These are phyloP conservation scores for Eurotiales sp. DNA, from an alignment of 2,329 filamentous ascomycete genomes.

Conservation along the genomic window DNA sequence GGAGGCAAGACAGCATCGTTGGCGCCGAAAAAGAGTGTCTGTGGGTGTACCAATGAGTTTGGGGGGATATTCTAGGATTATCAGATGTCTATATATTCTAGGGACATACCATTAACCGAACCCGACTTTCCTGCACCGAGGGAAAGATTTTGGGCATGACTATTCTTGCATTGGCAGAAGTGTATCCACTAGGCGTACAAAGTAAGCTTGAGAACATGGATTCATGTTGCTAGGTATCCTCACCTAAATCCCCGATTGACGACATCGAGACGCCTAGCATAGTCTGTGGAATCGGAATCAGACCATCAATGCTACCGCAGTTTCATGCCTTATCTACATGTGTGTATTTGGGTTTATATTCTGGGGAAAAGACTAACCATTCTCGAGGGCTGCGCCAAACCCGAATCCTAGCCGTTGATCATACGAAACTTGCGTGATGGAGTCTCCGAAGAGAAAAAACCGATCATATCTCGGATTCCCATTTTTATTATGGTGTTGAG, in stretches of 20 bases:
- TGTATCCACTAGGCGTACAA: constrained; percentile 64
- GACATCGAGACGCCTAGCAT: constrained; percentile 74
- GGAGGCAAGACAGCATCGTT: constrained; percentile 77
- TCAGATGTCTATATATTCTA: constrained; percentile 5
- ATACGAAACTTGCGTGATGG: constrained; percentile 69
- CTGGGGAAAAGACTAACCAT: constrained; percentile 50
- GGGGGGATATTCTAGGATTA: too few relatives aligned
- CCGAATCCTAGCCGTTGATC: constrained; percentile 65
- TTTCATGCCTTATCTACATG: constrained; percentile 5
- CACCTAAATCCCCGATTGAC: constrained; percentile 79
- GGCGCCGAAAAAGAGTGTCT: constrained; percentile 81
- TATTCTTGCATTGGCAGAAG: constrained; percentile 68
- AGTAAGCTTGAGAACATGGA: background rate
- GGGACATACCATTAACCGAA: constrained; percentile 40
- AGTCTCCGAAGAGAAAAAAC: constrained; percentile 84
- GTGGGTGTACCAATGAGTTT: constrained; percentile 7
- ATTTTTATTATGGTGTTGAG: background rate
- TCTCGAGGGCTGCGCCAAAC: constrained; percentile 68
- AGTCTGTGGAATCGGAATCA: constrained; percentile 60
- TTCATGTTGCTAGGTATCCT: constrained; percentile 15
- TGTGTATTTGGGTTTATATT: background rate
- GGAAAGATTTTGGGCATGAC: constrained; percentile 69
- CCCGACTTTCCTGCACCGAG: constrained; percentile 51
- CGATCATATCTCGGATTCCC: constrained; percentile 55
- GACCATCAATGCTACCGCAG: background rate